Conservation (phyloP, 2,329 filamentous ascomycete species). For the Zymoseptoria pseudotritici region DNA sequence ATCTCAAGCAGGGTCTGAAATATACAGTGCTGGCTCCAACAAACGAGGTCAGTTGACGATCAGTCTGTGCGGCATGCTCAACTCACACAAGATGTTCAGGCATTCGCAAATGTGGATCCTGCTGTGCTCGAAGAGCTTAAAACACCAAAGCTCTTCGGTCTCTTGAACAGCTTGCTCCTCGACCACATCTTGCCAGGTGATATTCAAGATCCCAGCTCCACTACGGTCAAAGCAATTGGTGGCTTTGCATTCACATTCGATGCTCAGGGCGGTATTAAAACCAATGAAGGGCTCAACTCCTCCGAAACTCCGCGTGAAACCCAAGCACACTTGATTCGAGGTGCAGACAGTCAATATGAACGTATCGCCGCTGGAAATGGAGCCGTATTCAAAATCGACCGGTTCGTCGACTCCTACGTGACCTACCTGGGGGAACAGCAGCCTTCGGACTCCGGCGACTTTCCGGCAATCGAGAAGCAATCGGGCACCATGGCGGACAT, state of each 20-base stretch:
- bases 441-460: not conserved
- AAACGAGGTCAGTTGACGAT: slow-evolving; percentile 6
- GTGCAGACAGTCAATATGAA: not conserved
- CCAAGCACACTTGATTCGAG: slow-evolving; percentile 6
- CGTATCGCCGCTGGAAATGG: slow-evolving; percentile 10
- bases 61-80: not conserved
- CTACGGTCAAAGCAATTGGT: slow-evolving; percentile 2
- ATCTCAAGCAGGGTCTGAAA: slow-evolving; percentile 1
- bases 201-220: not conserved
- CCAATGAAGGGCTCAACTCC: slow-evolving; percentile 6
- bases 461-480: not conserved
- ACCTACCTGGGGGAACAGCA: slow-evolving; percentile 11
- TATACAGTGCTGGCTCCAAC: slow-evolving; percentile 14
- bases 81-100: slow-evolving; percentile 1
- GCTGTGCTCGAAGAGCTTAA: slow-evolving; percentile 2
- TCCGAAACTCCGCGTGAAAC: not conserved
- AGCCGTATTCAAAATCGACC: slow-evolving; percentile 9
- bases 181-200: slow-evolving; percentile 8
- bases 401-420: slow-evolving; percentile 3
- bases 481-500: slow-evolving; percentile 8
- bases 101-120: slow-evolving; percentile 4
- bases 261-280: slow-evolving; percentile 3
- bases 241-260: slow-evolving; percentile 8
- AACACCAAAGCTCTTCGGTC: slow-evolving; percentile 5
- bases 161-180: slow-evolving; percentile 9